Conservation (phyloP, 2,329 filamentous ascomycete genomes). For the Alternaria triticimaculans region DNA sequence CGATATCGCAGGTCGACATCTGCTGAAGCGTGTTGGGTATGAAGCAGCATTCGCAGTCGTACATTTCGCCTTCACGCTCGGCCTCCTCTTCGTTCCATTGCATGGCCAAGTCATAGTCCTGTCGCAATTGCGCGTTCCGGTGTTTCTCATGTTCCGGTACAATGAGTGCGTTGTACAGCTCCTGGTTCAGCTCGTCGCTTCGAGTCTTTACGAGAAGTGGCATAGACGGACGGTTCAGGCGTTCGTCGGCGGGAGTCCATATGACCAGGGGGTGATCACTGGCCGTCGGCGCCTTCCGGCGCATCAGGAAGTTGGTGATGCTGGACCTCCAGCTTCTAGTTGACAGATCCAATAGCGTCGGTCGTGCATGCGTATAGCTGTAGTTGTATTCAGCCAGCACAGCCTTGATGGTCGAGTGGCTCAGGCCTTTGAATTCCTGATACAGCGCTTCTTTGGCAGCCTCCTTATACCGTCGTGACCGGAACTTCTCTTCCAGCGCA, state of each 20-base stretch:
- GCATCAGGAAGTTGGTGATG: constrained; percentile 72
- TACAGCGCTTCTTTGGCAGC: constrained; percentile 73
- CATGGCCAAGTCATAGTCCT: constrained; percentile 52
- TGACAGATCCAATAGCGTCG: constrained; percentile 71
- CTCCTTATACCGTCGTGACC: constrained; percentile 69
- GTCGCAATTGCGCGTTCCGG: constrained; percentile 47
- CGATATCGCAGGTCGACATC: constrained; percentile 71
- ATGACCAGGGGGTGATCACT: constrained; percentile 66
- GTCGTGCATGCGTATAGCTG: constrained; percentile 75
- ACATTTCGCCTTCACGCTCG: constrained; percentile 54
- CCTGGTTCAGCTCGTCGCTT: constrained; percentile 61
- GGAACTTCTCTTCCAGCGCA: constrained; percentile 69
- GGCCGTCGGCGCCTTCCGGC: constrained; percentile 64
- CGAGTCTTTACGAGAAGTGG: constrained; percentile 72
- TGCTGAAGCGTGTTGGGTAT: constrained; percentile 74
- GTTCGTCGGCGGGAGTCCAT: constrained; percentile 65
- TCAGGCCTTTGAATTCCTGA: constrained; percentile 77
- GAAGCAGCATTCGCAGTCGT: constrained; percentile 83
- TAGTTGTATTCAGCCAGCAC: constrained; percentile 83
- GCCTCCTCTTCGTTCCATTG: constrained; percentile 58
- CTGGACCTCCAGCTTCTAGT: constrained; percentile 80
- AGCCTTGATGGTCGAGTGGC: constrained; percentile 75
- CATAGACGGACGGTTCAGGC: constrained; percentile 60
- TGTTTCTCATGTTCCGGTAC: constrained; percentile 50
- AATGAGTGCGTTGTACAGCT: constrained; percentile 56